Evolutionary conservation across 257 asterid species (phyloP).

Genomic region (Solanum raphanifolium): DNA sequence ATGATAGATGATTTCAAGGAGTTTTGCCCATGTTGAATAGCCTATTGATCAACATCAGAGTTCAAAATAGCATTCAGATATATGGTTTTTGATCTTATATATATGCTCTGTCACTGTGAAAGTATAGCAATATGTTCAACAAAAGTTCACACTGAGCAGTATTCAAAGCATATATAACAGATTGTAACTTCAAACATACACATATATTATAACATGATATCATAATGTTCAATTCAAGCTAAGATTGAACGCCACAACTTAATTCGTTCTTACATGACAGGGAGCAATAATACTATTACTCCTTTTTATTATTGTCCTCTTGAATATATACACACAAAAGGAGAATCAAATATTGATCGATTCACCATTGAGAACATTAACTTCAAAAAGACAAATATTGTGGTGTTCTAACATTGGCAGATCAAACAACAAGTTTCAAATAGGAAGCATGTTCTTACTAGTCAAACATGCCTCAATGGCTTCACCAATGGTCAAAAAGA

Average conservation of each 20-base stretch:
- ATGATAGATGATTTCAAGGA: not conserved
- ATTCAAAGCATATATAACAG: not conserved
- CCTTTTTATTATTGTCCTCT: not conserved
- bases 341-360: not conserved
- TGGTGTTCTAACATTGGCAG: not conserved
- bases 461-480: slow-evolving; percentile 23
- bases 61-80: not conserved
- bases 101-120: not conserved
- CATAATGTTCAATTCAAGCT: not conserved
- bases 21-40: not conserved
- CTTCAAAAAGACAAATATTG: not conserved
- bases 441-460: not conserved
- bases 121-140: not conserved
- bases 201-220: not conserved
- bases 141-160: not conserved
- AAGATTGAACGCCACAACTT: not conserved
- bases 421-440: not conserved
- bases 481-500: slow-evolving; percentile 23
- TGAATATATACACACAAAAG: not conserved
- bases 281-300: not conserved
- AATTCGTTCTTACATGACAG: not conserved
- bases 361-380: not conserved
- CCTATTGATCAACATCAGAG: not conserved
- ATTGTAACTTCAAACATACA: not conserved
- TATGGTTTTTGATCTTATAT: not conserved